phyloP scores from a whole-genome alignment of 768 basidiomycete species.

The Multifurca ochricompacta region DNA sequence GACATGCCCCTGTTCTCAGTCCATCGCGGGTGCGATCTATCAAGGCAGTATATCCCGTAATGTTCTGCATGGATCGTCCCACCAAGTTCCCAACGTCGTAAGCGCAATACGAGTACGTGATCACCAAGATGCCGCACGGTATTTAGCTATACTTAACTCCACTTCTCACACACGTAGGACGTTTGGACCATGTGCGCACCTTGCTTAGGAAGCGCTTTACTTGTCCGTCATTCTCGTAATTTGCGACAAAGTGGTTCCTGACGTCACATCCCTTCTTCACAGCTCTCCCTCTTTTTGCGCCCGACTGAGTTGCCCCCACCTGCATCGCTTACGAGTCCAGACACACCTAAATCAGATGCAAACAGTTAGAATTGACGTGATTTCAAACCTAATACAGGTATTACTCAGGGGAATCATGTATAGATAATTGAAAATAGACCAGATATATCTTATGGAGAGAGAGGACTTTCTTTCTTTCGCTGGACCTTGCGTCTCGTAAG shows the following conservation, averaged over 20 bases:
- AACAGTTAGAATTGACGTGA: not conserved
- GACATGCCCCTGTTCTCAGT: slow-evolving; percentile 34
- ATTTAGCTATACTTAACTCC: slow-evolving; percentile 7
- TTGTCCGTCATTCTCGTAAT: slow-evolving; percentile 11
- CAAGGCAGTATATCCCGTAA: slow-evolving; percentile 14
- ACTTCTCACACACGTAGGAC: slow-evolving; percentile 5
- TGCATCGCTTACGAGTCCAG: not conserved
- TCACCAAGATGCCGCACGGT: not conserved
- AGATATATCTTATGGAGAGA: not conserved
- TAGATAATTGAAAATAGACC: slow-evolving; percentile 6
- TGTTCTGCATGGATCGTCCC: not conserved
- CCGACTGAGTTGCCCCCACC: slow-evolving; percentile 6
- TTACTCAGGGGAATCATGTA: not conserved
- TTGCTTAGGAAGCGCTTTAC: slow-evolving; percentile 18
- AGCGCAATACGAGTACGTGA: slow-evolving; percentile 15
- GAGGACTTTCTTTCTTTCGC: not conserved
- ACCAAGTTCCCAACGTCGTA: slow-evolving; percentile 7
- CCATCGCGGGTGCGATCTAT: slow-evolving; percentile 70
- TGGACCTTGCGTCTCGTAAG: not conserved
- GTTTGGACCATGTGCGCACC: slow-evolving; percentile 21
- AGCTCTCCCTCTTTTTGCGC: slow-evolving; percentile 18
- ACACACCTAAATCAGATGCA: not conserved
- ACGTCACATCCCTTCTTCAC: slow-evolving; percentile 1
- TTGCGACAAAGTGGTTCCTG: not conserved
- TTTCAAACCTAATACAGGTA: not conserved